Base-by-base conservation (phyloP, 2,329 filamentous ascomycete species). In the Tothia fuscella region DNA sequence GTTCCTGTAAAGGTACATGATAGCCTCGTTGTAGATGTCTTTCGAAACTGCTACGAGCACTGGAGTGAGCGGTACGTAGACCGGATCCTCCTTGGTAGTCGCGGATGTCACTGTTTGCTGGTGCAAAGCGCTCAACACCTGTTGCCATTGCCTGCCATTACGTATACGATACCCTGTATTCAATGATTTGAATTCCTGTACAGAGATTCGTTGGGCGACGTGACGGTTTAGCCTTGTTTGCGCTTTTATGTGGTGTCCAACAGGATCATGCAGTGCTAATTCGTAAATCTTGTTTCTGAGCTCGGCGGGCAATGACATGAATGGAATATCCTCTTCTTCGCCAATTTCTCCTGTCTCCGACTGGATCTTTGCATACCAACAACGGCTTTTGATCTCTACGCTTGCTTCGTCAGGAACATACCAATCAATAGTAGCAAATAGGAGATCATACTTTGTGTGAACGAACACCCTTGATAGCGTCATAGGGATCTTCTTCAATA, bases 291-390 rank as follows among this genome's bases (percentile, higher is more conserved):
- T 21, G 20, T 33, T 41, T 6, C 38, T 17, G 14, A 41, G 21
- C 13, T 41, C 34, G 24, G 21, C 10, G 17, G 38, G 30, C 30
- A 41, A 33, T 14, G 16, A 17, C 38, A 41, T 41, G 38, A 41
- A 41, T 21, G 38, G 38, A 41, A 41, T 17, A 41, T 16, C 13
- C 26, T 20, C 19, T 22, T 41, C 17, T 19, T 39, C 19, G 25
- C 7, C n/a, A n/a, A n/a, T n/a, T n/a, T n/a, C n/a, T n/a, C n/a
- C n/a, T n/a, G n/a, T n/a, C n/a, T n/a, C n/a, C n/a, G n/a, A n/a
- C n/a, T n/a, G n/a, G n/a, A n/a, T n/a, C n/a, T n/a, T n/a, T n/a
- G n/a, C n/a, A n/a, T n/a, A n/a, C n/a, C n/a, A n/a, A n/a, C n/a
- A n/a, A n/a, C n/a, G n/a, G n/a, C n/a, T n/a, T n/a, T n/a, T n/a